These are phyloP conservation scores for Stephanodiscus triporus DNA, from an alignment of 108 stramenopile species.

Conservation along the genomic window DNA sequence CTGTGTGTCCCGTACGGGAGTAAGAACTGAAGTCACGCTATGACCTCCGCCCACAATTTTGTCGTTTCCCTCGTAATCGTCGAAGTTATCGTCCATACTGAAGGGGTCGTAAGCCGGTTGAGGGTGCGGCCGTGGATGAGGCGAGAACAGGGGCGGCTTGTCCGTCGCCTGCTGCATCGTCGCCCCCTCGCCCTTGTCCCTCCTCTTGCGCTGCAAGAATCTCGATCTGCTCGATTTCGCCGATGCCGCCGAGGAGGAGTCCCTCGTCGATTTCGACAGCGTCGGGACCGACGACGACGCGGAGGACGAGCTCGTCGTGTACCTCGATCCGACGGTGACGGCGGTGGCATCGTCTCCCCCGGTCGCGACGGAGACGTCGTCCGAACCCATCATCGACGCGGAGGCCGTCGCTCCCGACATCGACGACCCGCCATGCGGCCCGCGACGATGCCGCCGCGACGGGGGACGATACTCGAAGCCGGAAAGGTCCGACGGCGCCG, in stretches of 20 bases:
- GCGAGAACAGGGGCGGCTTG: conserved; percentile 27
- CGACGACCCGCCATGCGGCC: background rate
- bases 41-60: conserved; percentile 9
- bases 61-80: conserved; percentile 4
- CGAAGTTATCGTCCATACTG: conserved; percentile 28
- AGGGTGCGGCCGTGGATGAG: conserved; percentile 5
- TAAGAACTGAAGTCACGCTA: conserved; percentile 4
- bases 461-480: conserved; percentile 46
- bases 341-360: conserved; percentile 35
- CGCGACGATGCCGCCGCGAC: background rate
- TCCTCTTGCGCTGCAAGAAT: conserved; percentile 39
- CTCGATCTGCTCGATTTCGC: conserved; percentile 32
- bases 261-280: conserved; percentile 41
- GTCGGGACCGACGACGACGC: conserved; percentile 32
- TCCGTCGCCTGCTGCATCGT: background rate
- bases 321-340: conserved; percentile 34
- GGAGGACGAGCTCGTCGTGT: conserved; percentile 20
- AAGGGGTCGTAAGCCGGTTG: conserved; percentile 51
- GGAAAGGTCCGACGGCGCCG: conserved; percentile 33
- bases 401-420: conserved; percentile 36
- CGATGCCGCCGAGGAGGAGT: conserved; percentile 8
- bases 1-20: conserved; percentile 12
- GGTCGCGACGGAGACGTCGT: conserved; percentile 36
- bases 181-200: background rate
- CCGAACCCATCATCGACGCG: conserved; percentile 34